Conservation (phyloP, 140 eudicot species). For the Senecio squalidus region DNA sequence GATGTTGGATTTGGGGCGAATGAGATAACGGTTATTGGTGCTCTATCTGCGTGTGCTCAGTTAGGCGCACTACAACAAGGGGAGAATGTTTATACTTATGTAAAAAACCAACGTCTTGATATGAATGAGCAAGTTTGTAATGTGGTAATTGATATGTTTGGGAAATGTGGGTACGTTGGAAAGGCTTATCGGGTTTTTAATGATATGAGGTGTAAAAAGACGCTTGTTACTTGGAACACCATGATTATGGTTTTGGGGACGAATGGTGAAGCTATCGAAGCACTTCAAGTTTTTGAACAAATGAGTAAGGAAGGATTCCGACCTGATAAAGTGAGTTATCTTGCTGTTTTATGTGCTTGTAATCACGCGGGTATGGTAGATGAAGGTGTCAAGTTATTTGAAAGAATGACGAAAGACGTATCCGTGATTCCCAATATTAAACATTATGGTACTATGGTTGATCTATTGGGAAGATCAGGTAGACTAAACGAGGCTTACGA, state of each 20-base stretch:
- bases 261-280: slow-evolving; percentile 59
- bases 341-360: slow-evolving; percentile 73
- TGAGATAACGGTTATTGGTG: slow-evolving; percentile 73
- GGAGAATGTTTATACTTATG: slow-evolving; percentile 36
- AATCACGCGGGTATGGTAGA: slow-evolving; percentile 90
- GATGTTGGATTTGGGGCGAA: slow-evolving; percentile 40
- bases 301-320: slow-evolving; percentile 34
- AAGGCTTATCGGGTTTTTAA: slow-evolving; percentile 55
- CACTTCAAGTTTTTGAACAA: slow-evolving; percentile 43
- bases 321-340: slow-evolving; percentile 60
- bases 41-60: slow-evolving; percentile 76
- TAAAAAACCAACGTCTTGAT: slow-evolving; percentile 35
- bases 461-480: slow-evolving; percentile 82
- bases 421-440: slow-evolving; percentile 54
- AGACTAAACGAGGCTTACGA: slow-evolving; percentile 61
- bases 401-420: slow-evolving; percentile 34
- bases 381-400: slow-evolving; percentile 56
- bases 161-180: slow-evolving; percentile 76
- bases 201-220: slow-evolving; percentile 46
- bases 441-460: slow-evolving; percentile 88
- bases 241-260: slow-evolving; percentile 84
- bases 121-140: slow-evolving; percentile 67
- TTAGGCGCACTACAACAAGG: slow-evolving; percentile 59
- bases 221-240: slow-evolving; percentile 67
- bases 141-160: slow-evolving; percentile 76